Conservation (phyloP, 495 filamentous ascomycete species). For the Geoglossum glabrum region DNA sequence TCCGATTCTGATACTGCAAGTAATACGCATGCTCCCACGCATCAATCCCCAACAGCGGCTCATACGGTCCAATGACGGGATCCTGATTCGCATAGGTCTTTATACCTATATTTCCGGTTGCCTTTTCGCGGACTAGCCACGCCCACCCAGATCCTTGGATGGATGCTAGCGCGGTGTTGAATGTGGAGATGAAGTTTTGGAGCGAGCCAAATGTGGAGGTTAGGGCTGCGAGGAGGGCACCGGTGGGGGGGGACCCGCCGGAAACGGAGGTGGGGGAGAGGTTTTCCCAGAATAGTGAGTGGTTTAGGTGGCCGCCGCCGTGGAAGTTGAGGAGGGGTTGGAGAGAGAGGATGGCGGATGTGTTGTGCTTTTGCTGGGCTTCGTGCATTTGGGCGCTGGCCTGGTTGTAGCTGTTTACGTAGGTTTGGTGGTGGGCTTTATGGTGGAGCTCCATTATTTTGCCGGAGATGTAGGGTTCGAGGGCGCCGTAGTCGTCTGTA, state of each 20-base stretch:
- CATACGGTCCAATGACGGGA: constrained; percentile 70
- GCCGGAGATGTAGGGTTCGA: constrained; percentile 86
- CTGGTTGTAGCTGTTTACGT: constrained; percentile 53
- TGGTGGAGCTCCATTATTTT: constrained; percentile 96
- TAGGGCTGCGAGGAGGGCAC: constrained; percentile 47
- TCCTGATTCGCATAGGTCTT: constrained; percentile 82
- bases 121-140: constrained; percentile 76
- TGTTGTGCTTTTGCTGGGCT: constrained; percentile 36
- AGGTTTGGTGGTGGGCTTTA: constrained; percentile 60
- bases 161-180: constrained; percentile 58
- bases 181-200: constrained; percentile 52
- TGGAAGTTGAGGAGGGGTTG: constrained; percentile 91
- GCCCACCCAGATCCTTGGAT: constrained; percentile 94
- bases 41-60: constrained; percentile 79
- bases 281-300: constrained; percentile 88
- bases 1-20: constrained; percentile 95
- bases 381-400: constrained; percentile 38
- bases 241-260: constrained; percentile 61
- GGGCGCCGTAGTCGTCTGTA: constrained; percentile 35
- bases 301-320: constrained; percentile 85
- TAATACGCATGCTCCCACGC: constrained; percentile 91
- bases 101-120: constrained; percentile 52
- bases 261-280: constrained; percentile 48
- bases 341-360: constrained; percentile 51
- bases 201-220: constrained; percentile 56